These are phyloP conservation scores for Suillus paluster DNA, from an alignment of 768 basidiomycete species.

Conservation along the genomic window DNA sequence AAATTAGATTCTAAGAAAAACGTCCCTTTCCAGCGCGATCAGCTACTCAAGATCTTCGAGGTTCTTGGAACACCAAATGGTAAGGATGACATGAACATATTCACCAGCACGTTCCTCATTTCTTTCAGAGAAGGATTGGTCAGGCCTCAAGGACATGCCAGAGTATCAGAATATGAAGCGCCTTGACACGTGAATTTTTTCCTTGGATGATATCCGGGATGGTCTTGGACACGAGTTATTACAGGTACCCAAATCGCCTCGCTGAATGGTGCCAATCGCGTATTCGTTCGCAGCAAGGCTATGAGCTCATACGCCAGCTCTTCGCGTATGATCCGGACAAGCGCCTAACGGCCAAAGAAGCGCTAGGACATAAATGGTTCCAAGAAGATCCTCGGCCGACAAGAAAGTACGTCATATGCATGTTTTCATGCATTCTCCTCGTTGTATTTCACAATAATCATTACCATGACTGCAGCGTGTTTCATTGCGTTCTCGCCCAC, in stretches of 20 bases:
- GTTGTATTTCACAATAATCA: conserved; percentile 1
- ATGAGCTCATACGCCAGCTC: conserved; percentile 83
- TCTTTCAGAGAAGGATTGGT: conserved; percentile 83
- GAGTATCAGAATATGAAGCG: conserved; percentile 85
- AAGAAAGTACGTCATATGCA: conserved; percentile 64
- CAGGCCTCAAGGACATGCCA: conserved; percentile 81
- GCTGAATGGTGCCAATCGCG: conserved; percentile 76
- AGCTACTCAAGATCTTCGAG: conserved; percentile 95
- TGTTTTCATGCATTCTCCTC: conserved; percentile 1
- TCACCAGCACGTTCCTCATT: conserved; percentile 1
- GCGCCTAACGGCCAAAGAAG: conserved; percentile 81
- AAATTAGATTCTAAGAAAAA: conserved; percentile 97
- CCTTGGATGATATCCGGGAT: not conserved
- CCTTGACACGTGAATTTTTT: conserved; percentile 64
- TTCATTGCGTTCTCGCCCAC: conserved; percentile 61
- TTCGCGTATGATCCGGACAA: conserved; percentile 92
- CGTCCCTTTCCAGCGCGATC: conserved; percentile 95
- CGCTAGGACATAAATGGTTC: conserved; percentile 90
- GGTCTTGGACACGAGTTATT: conserved; percentile 25
- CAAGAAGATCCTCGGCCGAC: conserved; percentile 87
- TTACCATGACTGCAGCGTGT: conserved; percentile 56
- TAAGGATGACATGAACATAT: conserved; percentile 36
- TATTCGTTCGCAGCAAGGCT: conserved; percentile 63
- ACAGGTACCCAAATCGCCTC: conserved; percentile 63
- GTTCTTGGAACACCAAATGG: conserved; percentile 89